Evolutionary conservation across 352 stramenopile species (phyloP).

Genomic region (Globisporangium viniferum): DNA sequence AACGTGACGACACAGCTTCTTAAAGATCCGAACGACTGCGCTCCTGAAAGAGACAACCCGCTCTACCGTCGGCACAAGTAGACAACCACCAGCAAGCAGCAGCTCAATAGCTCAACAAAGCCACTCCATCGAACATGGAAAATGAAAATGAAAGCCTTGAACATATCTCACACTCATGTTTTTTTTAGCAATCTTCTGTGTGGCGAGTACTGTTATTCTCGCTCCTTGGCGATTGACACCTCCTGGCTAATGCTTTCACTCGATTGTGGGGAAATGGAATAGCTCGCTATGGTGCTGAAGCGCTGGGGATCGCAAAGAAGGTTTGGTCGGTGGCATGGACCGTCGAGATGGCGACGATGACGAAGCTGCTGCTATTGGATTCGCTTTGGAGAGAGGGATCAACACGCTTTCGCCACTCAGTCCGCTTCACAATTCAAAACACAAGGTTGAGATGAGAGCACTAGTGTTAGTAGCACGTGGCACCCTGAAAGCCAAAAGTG

Average conservation of each 20-base stretch:
- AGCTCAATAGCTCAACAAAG: not conserved
- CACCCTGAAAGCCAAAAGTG: not conserved
- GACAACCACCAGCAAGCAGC: not conserved
- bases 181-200: not conserved
- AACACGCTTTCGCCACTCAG: constrained; percentile 37
- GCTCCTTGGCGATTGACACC: not conserved
- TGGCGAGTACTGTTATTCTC: not conserved
- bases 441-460: not conserved
- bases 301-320: not conserved
- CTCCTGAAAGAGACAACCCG: not conserved
- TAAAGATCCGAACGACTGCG: constrained; percentile 5
- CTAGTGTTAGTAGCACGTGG: not conserved
- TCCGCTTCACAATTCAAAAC: not conserved
- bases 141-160: constrained; percentile 1
- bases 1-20: constrained; percentile 30
- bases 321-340: constrained; percentile 4
- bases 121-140: not conserved
- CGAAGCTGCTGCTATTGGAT: constrained; percentile 4
- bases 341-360: not conserved
- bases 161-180: not conserved
- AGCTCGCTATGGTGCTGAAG: constrained; percentile 38
- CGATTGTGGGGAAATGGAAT: constrained; percentile 22
- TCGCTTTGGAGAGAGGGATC: constrained; percentile 26
- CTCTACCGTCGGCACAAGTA: constrained; percentile 13
- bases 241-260: not conserved